phyloP scores from a whole-genome alignment of 176 grass and related monocot genomes.

The Eremochloa ophiuroides region DNA sequence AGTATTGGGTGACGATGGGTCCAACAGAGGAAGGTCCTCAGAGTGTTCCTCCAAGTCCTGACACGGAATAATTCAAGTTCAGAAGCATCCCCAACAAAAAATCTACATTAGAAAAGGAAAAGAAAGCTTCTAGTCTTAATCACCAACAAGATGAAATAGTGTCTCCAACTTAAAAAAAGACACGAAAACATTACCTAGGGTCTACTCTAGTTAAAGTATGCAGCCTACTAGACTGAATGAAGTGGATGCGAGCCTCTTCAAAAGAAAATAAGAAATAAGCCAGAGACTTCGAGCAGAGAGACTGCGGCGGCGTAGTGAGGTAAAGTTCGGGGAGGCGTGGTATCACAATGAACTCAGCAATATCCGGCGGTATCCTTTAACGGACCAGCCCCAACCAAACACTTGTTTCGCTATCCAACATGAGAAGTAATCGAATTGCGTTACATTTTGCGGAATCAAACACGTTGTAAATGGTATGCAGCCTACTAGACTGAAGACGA shows the following conservation, averaged over 20 bases:
- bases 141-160: background rate
- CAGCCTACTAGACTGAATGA: background rate
- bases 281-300: too few relatives aligned
- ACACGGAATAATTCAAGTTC: constrained; percentile 8
- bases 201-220: background rate
- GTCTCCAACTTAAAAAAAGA: background rate
- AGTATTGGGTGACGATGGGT: constrained; percentile 66
- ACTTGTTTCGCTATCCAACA: too few relatives aligned
- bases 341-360: too few relatives aligned
- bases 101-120: background rate
- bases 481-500: background rate
- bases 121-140: background rate
- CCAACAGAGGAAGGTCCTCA: constrained; percentile 61
- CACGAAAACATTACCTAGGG: background rate
- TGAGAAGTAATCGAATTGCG: too few relatives aligned
- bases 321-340: too few relatives aligned
- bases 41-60: constrained; percentile 78
- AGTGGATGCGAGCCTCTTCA: background rate
- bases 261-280: background rate
- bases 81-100: background rate
- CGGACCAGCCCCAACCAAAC: too few relatives aligned
- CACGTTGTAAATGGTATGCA: background rate
- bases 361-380: too few relatives aligned
- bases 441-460: too few relatives aligned
- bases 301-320: too few relatives aligned